Conservation (phyloP, 2,329 filamentous ascomycete genomes). For the Arthrobotrys musiformis region DNA sequence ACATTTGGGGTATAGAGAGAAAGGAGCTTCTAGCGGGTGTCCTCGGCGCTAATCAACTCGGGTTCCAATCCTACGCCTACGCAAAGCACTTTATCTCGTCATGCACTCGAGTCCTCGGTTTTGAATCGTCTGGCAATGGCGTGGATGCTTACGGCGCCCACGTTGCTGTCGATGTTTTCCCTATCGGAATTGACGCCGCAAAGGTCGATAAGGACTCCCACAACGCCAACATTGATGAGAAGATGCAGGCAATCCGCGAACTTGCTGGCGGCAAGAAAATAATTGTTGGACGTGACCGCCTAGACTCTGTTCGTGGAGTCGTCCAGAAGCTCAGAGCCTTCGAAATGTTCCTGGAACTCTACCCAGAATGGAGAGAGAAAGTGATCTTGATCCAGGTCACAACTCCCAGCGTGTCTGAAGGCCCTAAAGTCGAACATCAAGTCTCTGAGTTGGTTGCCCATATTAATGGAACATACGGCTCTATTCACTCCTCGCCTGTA, state of each 20-base stretch:
- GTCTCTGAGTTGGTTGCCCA: slow-evolving; percentile 90
- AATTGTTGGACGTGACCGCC: slow-evolving; percentile 91
- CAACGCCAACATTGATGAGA: slow-evolving; percentile 75
- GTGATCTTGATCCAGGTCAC: slow-evolving; percentile 96
- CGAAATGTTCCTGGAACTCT: slow-evolving; percentile 87
- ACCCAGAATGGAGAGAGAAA: slow-evolving; percentile 90
- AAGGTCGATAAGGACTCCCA: slow-evolving; percentile 82
- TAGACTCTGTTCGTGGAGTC: slow-evolving; percentile 91
- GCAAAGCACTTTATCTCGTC: slow-evolving; percentile 94
- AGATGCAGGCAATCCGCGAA: slow-evolving; percentile 75
- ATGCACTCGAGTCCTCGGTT: slow-evolving; percentile 89
- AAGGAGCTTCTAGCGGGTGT: slow-evolving; percentile 92
- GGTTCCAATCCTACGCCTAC: slow-evolving; percentile 95
- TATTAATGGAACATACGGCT: slow-evolving; percentile 92
- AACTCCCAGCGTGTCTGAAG: slow-evolving; percentile 83
- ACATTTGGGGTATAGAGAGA: slow-evolving; percentile 70
- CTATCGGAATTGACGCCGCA: slow-evolving; percentile 91
- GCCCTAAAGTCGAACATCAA: slow-evolving; percentile 84
- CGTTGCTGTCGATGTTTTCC: slow-evolving; percentile 91
- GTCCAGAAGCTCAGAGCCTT: slow-evolving; percentile 97
- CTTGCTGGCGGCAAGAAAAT: slow-evolving; percentile 91
- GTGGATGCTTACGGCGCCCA: slow-evolving; percentile 90
- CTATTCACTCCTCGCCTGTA: slow-evolving; percentile 86
- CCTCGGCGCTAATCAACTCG: slow-evolving; percentile 89
- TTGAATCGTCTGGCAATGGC: slow-evolving; percentile 67